Conservation (phyloP, 2,329 filamentous ascomycete genomes). For the Colletotrichum orchidophilum region DNA sequence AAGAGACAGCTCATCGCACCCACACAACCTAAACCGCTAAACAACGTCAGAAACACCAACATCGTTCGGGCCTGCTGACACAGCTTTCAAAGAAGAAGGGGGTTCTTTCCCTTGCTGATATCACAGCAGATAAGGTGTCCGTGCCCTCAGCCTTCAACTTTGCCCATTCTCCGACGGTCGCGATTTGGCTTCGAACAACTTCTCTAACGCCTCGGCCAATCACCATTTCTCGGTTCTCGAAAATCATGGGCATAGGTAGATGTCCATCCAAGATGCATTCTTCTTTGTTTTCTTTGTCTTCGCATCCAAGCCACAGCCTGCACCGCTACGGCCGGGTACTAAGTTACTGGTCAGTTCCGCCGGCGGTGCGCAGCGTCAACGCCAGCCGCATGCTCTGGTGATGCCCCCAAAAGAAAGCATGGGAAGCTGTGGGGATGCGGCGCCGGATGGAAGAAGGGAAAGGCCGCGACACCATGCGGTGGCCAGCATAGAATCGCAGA, state of each 20-base stretch:
- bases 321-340: background rate
- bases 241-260: background rate
- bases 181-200: background rate
- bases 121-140: slow-evolving; percentile 8
- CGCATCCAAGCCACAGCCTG: background rate
- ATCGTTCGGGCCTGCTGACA: background rate
- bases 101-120: slow-evolving; percentile 12
- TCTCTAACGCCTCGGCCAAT: background rate
- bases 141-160: background rate
- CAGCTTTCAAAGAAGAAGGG: background rate
- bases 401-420: slow-evolving; percentile 15
- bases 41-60: background rate
- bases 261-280: background rate
- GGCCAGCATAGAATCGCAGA: background rate
- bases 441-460: background rate
- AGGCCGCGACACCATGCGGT: slow-evolving; percentile 10
- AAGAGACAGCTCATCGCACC: background rate
- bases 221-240: background rate
- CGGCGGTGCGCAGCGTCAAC: background rate
- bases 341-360: background rate
- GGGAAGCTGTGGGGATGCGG: slow-evolving; percentile 6
- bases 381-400: slow-evolving; percentile 13
- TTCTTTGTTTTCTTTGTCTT: background rate
- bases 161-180: background rate
- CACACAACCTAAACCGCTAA: background rate